Percentiles rank a stretch among this genome's conserved stretches.
Conservation (phyloP, 164 flowering plant species). For the Taxillus chinensis region DNA sequence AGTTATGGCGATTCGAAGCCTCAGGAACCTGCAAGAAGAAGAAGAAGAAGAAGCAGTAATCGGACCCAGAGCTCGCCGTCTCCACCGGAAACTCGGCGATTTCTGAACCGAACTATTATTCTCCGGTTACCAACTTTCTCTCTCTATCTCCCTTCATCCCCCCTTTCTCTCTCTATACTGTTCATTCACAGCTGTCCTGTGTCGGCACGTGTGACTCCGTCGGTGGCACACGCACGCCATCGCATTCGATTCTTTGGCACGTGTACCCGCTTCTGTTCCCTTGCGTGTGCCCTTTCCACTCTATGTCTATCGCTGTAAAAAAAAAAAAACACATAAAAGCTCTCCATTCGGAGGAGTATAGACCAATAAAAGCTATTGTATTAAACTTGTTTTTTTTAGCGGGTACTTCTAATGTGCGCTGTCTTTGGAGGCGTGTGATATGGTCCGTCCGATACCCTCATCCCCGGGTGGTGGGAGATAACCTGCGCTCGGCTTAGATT, state of each 20-base stretch:
- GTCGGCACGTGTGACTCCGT: not conserved
- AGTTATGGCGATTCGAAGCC: conserved; percentile 34
- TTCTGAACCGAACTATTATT: conserved; percentile 20
- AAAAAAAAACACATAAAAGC: not conserved
- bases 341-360: no score
- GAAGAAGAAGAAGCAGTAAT: not conserved
- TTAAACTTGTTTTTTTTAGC: no score
- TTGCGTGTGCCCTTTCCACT: not conserved
- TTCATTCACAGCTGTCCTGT: not conserved
- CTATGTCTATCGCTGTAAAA: not conserved
- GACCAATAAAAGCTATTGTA: no score
- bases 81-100: conserved; percentile 36
- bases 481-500: no score
- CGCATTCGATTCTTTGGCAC: not conserved
- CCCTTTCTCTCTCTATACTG: no score
- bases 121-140: not conserved
- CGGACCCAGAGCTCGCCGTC: conserved; percentile 11
- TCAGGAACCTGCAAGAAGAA: conserved; percentile 34
- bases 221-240: not conserved
- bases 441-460: no score
- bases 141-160: not conserved
- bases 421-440: no score
- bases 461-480: no score
- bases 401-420: no score
- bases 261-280: conserved; percentile 2